Conservation (phyloP, 345 rosid genomes). For the Pugionium dolabratum region DNA sequence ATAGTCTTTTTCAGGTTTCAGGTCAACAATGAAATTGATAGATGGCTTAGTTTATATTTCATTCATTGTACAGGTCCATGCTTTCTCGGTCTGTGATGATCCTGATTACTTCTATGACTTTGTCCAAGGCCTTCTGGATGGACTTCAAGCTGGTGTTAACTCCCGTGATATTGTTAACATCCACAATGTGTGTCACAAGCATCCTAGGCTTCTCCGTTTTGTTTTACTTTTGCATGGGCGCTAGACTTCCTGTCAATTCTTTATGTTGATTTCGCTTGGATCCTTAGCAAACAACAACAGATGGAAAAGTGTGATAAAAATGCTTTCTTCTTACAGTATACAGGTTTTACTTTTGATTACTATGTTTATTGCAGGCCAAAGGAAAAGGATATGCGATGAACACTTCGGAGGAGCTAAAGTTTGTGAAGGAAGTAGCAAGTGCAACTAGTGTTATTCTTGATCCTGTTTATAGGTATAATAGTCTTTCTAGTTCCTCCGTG, state of each 20-base stretch:
- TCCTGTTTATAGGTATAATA: conserved; percentile 86
- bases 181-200: conserved; percentile 55
- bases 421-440: conserved; percentile 72
- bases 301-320: neutral
- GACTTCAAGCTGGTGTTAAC: conserved; percentile 70
- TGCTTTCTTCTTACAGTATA: neutral
- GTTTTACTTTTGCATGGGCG: neutral
- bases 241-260: neutral
- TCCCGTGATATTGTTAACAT: conserved; percentile 65
- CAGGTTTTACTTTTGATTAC: neutral
- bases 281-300: neutral
- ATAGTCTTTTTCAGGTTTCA: conserved; percentile 19
- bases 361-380: conserved; percentile 59
- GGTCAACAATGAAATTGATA: neutral
- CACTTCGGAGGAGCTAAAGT: conserved; percentile 75
- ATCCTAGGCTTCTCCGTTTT: neutral
- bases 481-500: neutral
- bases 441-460: conserved; percentile 82
- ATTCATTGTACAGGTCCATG: conserved; percentile 69
- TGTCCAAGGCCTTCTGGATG: conserved; percentile 83
- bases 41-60: conserved; percentile 22
- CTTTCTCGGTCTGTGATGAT: conserved; percentile 86
- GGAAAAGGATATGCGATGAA: conserved; percentile 86
- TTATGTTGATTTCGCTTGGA: neutral
- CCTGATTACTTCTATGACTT: conserved; percentile 86